Base-by-base conservation (phyloP, 2,329 filamentous ascomycete species). In the Zymoseptoria pseudotritici region DNA sequence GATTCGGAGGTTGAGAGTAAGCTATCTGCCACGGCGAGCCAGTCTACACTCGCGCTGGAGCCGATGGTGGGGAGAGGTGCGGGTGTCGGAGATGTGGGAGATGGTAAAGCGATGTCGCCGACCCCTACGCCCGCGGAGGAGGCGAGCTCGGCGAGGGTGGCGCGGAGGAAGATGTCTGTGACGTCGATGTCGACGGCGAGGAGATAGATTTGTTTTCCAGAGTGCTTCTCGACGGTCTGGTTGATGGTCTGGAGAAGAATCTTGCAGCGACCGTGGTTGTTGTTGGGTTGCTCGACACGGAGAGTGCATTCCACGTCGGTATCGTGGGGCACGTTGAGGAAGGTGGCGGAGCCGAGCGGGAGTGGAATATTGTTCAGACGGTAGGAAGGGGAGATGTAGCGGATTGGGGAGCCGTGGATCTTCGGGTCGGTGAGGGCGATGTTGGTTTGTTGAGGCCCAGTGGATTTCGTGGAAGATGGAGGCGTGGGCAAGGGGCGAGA, bases 181-280 rank as follows among this genome's bases (percentile, higher is more conserved):
- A 72, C 68, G 53, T 72, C 69, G 36, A 66, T 57, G 42, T 72
- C 70, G 5, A 66, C 65, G 36, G 65, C 64, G 19, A 72, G 64
- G 4, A 69, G 61, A 55, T 66, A 66, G 2, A 55, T 58, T 53
- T 62, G 61, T 17, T 64, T 61, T 51, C 68, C 65, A 13, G 65
- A 67, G 49, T 67, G 66, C 46, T 67, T 66, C 17, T 69, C 63
- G 1, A 71, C 62, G n/a, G 68, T 63, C 21, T 65, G 64, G 57
- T 66, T 67, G n/a, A 67, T 61, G 54, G 66, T 65, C 60, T 70
- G 69, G 21, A 72, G 55, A 24, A 69, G 63, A 22, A 72, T 63
- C 46, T 58, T 58, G 42, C 53, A 63, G 20, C 59, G 58, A 49
- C 53, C 50, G 50, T 22, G 59, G 11, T 53, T 46, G 56, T 56